Evolutionary conservation across 2,329 filamentous ascomycete species (phyloP), one percentile per base, ranked within the genome.

Genomic region (Neurospora sp.): DNA sequence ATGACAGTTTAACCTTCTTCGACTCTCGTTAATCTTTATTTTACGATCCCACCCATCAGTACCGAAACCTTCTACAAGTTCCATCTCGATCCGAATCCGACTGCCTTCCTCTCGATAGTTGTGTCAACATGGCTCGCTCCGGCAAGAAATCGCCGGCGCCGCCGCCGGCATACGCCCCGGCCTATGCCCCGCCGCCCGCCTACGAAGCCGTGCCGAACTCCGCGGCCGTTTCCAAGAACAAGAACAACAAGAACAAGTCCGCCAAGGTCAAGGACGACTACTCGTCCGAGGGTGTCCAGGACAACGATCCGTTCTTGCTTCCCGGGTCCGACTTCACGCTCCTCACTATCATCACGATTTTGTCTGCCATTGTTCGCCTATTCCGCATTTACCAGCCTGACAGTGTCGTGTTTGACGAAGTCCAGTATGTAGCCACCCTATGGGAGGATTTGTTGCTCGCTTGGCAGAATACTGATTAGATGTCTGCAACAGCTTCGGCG

Each of bases 321-420:
- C 93, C 94, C 42, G 82, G 86, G 70, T 90, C 89, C 33, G 96
- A 98, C 82, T 97, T 96, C 83, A 88, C 92, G 81, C 81, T 93
- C 73, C 85, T 96, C 79, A 82, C 88, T 23, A 82, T 86, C 68
- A 81, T 98, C 74, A 97, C 93, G 68, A 75, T 93, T 19, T 76
- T 97, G 73, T 92, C 92, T 68, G 86, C 91, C 69, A 83, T 90
- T 74, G 93, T 99, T 74, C 92, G 96, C 74, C 83, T 98, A 73
- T 99, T 97, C 85, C 90, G 93, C 78, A 97, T 99, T 82, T 97
- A 96, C 80, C 93, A 97, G 80, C 96, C 96, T 70, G 91, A 89
- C 77, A 97, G 94, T 77, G 96, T 99, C 72, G 96, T 99, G 75
- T 99, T 99, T 80, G 96, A 99, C 81, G 96, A 99, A 84, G 96